Evolutionary conservation across 83 land plant genomes (phyloP), one percentile per base, ranked within the genome.

Genomic region (Larix sibirica): DNA sequence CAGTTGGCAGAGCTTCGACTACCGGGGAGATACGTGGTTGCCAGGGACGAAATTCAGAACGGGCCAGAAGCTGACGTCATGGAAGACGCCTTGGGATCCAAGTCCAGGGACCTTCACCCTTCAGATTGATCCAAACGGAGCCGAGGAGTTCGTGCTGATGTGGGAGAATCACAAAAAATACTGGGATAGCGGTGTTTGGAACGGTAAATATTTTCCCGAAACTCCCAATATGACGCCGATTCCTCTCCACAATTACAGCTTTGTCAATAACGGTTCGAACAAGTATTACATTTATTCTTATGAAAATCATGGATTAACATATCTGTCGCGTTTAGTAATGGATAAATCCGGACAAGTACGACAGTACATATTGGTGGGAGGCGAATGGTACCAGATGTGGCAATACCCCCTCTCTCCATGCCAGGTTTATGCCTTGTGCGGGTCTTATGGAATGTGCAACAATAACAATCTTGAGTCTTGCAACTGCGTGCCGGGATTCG

Each of bases 1-100:
- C 3, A 24, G 73, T 7, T 87, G 86, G 89, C 83, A 87, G 69
- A 84, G 86, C 82, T 87, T 84, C 62, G 84, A 82, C 38, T 12
- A 84, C 69, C 86, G 83, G 10, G 61, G 82, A 3, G 65, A 84
- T 56, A 79, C 82, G 1, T 78, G 80, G 80, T 3, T 91, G 0
- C 89, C 88, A 14, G 88, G 87, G 3, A 87, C 88, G 90, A 80
- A 50, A 31, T 31, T 90, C 12, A 54, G 83, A 4, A 10, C 3
- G 14, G 50, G 74, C 17, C 18, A n/a, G 12, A 10, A 20, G 4
- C 70, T 81, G 38, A 62, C 67, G 0, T 77, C 89, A 0, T 87
- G 89, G 89, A 62, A 28, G n/a, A 73, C 74, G 83, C 83, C 84
- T 78, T 58, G 33, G 81, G 18, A 85, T 33, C 26, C 68, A 64